A percentile compares a stretch with the other conserved stretches of the same genome.
phyloP scores from a whole-genome alignment of 1,139 yeast species.

The Nakaseomyces nivariensis region DNA sequence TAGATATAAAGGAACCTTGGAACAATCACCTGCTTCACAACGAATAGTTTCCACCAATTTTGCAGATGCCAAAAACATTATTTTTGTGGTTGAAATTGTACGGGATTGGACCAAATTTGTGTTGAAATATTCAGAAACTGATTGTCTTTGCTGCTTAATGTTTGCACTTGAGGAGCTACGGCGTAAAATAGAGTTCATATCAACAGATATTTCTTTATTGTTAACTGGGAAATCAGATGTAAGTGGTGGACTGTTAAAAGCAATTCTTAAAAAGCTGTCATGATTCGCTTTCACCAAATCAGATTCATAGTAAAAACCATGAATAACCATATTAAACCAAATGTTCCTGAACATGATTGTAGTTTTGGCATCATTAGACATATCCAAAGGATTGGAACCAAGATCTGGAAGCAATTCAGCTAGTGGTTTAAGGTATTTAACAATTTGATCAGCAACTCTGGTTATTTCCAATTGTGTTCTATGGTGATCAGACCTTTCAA shows the following conservation, averaged over 20 bases:
- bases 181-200: constrained; percentile 80
- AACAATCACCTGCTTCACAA: constrained; percentile 72
- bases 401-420: constrained; percentile 63
- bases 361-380: constrained; percentile 27
- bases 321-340: constrained; percentile 92
- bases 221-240: constrained; percentile 82
- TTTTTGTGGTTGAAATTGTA: constrained; percentile 58
- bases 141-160: constrained; percentile 63
- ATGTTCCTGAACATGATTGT: constrained; percentile 61
- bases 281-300: constrained; percentile 41
- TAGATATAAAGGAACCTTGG: constrained; percentile 62
- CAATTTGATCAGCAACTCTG: constrained; percentile 67
- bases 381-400: constrained; percentile 34
- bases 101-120: constrained; percentile 30
- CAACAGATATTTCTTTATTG: constrained; percentile 84
- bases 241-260: constrained; percentile 82
- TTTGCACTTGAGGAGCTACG: constrained; percentile 83
- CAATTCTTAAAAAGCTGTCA: constrained; percentile 54
- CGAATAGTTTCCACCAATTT: constrained; percentile 70
- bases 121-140: constrained; percentile 30
- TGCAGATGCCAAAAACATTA: constrained; percentile 83
- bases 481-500: constrained; percentile 68
- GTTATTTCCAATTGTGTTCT: constrained; percentile 72
- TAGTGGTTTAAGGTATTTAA: constrained; percentile 58
- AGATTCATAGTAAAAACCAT: constrained; percentile 67